Percentiles rank a stretch among this genome's conserved stretches.
Conservation (phyloP, 306 rosid species). For the Vigna hirtella region DNA sequence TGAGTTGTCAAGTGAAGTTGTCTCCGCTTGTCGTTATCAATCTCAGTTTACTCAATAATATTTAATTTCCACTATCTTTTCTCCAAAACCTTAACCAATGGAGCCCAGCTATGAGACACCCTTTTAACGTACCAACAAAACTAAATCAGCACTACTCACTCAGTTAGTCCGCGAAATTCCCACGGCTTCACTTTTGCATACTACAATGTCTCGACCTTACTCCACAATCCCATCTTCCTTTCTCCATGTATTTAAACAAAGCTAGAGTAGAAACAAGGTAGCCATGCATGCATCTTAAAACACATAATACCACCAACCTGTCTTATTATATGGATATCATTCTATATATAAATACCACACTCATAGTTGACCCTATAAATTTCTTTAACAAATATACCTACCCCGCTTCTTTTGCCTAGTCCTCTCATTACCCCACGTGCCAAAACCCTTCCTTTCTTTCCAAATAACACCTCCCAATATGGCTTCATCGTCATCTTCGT, state of each 20-base stretch:
- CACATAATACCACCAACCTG: constrained; percentile 5
- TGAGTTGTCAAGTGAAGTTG: background rate
- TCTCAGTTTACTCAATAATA: too few relatives aligned
- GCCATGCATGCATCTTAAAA: background rate
- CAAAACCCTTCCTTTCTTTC: background rate
- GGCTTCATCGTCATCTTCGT: constrained; percentile 56
- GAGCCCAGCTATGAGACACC: constrained; percentile 45
- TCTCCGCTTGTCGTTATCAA: background rate
- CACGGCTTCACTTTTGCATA: constrained; percentile 59
- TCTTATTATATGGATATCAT: background rate
- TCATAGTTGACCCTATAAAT: constrained; percentile 2
- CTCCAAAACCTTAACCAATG: constrained; percentile 10
- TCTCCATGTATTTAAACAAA: background rate
- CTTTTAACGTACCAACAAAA: background rate
- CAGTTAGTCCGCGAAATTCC: constrained; percentile 60
- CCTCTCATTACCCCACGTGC: constrained; percentile 28
- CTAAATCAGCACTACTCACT: background rate
- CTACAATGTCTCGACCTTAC: background rate
- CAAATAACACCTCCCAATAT: constrained; percentile 33
- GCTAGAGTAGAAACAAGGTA: background rate
- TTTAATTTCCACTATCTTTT: background rate
- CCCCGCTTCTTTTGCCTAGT: too few relatives aligned
- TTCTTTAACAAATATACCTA: background rate
- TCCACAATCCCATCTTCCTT: background rate
- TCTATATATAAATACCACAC: background rate